Conservation (phyloP, 148 eudicot species). For the Silene latifolia region DNA sequence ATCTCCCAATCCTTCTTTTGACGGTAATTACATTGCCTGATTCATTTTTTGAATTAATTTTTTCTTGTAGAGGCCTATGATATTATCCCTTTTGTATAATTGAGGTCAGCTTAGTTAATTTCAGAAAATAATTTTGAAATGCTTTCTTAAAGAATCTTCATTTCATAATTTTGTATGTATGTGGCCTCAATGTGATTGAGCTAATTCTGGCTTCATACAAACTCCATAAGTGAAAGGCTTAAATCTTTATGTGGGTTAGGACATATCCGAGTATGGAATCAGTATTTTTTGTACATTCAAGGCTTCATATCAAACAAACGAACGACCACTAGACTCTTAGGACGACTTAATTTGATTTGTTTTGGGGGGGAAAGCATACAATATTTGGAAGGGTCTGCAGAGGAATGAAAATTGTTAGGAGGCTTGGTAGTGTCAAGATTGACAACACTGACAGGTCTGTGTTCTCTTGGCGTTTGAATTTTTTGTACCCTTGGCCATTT, state of each 20-base stretch:
- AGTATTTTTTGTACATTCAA: neutral
- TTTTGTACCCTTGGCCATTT: neutral
- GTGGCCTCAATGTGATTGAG: too few relatives aligned
- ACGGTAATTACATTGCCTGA: constrained; percentile 45
- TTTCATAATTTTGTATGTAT: too few relatives aligned
- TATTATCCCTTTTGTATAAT: neutral
- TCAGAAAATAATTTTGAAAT: neutral
- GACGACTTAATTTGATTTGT: neutral
- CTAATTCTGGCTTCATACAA: too few relatives aligned
- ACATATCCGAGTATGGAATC: neutral
- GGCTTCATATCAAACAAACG: neutral
- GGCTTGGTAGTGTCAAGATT: constrained; percentile 93
- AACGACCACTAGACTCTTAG: neutral
- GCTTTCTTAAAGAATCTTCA: neutral
- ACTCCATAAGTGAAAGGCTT: too few relatives aligned
- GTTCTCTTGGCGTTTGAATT: neutral
- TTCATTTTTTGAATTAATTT: neutral
- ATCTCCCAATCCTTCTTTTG: constrained; percentile 79
- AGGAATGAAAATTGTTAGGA: constrained; percentile 93
- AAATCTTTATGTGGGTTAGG: neutral
- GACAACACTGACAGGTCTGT: constrained; percentile 84
- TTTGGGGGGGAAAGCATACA: constrained; percentile 97
- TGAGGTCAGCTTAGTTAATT: neutral
- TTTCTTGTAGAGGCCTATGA: neutral
- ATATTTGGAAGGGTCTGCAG: constrained; percentile 90